phyloP scores from a whole-genome alignment of 495 filamentous ascomycete species.

The Penicillium mononematosum region DNA sequence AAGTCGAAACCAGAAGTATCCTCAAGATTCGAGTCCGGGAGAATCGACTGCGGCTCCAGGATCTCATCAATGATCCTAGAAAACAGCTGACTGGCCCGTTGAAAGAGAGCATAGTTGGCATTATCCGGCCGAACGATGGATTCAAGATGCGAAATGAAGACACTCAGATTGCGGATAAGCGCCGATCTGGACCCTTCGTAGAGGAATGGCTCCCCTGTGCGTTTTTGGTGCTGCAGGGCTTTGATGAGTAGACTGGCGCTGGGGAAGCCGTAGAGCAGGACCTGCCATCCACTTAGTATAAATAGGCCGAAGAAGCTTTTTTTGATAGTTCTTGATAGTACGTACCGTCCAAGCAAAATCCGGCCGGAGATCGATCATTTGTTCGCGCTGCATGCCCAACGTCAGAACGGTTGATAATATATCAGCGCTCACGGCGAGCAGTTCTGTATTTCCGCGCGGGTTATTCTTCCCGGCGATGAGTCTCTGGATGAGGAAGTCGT shows the following conservation, averaged over 20 bases:
- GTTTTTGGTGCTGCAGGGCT: conserved; percentile 43
- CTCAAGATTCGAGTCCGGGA: not conserved
- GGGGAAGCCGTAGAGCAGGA: conserved; percentile 44
- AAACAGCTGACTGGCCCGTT: conserved; percentile 29
- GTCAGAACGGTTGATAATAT: conserved; percentile 41
- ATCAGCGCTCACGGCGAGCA: conserved; percentile 38
- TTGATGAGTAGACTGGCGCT: conserved; percentile 44
- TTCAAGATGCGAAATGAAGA: conserved; percentile 47
- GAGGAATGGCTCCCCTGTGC: conserved; percentile 38
- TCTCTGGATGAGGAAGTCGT: conserved; percentile 46
- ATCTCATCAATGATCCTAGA: conserved; percentile 36
- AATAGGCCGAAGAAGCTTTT: not conserved
- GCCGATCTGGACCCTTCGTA: conserved; percentile 49
- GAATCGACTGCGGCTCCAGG: conserved; percentile 27
- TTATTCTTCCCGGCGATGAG: conserved; percentile 41
- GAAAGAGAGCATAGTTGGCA: conserved; percentile 29
- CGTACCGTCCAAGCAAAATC: conserved; percentile 30
- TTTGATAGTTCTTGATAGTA: conserved; percentile 10
- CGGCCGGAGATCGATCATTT: conserved; percentile 28
- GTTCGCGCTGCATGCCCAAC: conserved; percentile 41
- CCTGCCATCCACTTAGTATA: conserved; percentile 8
- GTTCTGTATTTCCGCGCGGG: conserved; percentile 29
- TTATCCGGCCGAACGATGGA: conserved; percentile 23
- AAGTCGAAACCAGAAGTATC: conserved; percentile 9
- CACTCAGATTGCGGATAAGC: conserved; percentile 58